phyloP scores from a whole-genome alignment of 345 rosid species.

The Diplotaxis tenuifolia region DNA sequence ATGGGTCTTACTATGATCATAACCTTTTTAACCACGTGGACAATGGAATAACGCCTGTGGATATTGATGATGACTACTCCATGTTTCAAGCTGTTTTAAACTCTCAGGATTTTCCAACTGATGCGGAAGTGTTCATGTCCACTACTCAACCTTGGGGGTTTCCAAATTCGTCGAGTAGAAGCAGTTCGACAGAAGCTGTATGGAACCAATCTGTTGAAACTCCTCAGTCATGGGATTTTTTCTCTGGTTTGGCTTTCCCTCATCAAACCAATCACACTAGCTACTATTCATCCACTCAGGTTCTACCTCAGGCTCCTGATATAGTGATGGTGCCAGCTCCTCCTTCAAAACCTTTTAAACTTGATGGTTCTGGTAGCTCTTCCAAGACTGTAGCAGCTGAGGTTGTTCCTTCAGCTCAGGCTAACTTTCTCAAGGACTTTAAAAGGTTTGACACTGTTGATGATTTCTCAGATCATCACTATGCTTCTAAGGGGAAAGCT shows the following conservation, averaged over 20 bases:
- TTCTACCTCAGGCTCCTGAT: slow-evolving; percentile 25
- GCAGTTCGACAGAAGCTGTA: not conserved
- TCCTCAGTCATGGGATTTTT: slow-evolving; percentile 4
- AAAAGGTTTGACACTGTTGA: slow-evolving; percentile 75
- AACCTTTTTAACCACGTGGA: not conserved
- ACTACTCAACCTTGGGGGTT: slow-evolving; percentile 47
- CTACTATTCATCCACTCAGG: not conserved
- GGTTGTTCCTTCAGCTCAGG: slow-evolving; percentile 12
- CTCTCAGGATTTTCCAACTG: slow-evolving; percentile 53
- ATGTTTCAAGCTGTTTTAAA: slow-evolving; percentile 60
- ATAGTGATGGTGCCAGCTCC: slow-evolving; percentile 13
- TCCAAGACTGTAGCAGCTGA: slow-evolving; percentile 15
- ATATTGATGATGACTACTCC: slow-evolving; percentile 51
- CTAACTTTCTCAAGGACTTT: slow-evolving; percentile 50
- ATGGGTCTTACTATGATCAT: slow-evolving; percentile 17
- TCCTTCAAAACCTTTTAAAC: slow-evolving; percentile 4
- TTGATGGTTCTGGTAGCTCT: slow-evolving; percentile 24
- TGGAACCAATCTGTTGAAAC: not conserved
- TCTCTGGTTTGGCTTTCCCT: not conserved
- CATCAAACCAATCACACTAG: not conserved
- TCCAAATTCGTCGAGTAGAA: slow-evolving; percentile 29
- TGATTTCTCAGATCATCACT: slow-evolving; percentile 72
- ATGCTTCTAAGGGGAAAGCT: slow-evolving; percentile 37
- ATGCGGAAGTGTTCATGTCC: slow-evolving; percentile 51
- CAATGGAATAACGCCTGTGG: slow-evolving; percentile 30